These are phyloP conservation scores for Mycena galericulata DNA, from an alignment of 768 basidiomycete genomes.

Conservation along the genomic window DNA sequence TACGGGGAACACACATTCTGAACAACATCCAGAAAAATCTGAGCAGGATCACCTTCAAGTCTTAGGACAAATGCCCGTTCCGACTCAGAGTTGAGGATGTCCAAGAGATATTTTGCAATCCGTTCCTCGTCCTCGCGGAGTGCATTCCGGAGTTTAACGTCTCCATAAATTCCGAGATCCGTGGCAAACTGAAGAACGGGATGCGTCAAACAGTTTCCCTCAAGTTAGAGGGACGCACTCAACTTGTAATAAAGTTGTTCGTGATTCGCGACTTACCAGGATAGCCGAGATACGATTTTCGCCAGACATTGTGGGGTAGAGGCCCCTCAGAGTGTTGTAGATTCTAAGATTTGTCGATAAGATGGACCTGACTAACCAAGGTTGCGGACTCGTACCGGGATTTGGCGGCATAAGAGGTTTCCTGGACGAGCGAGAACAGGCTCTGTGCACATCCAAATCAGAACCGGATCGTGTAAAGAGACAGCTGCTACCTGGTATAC, in stretches of 20 bases:
- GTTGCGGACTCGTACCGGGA: too few species aligned
- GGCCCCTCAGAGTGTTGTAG: too few species aligned
- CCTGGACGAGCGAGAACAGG: too few species aligned
- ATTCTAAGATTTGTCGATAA: too few species aligned
- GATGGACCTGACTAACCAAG: too few species aligned
- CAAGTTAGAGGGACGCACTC: neutral
- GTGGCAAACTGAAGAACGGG: neutral
- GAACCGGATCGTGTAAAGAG: too few species aligned
- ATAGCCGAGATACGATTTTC: neutral
- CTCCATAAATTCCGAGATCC: neutral
- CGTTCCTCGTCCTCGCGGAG: slow-evolving; percentile 21
- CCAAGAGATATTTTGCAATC: neutral
- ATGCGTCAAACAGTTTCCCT: too few species aligned
- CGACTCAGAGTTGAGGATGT: neutral
- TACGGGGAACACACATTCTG: neutral
- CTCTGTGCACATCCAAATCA: too few species aligned
- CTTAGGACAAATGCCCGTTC: neutral
- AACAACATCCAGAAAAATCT: slow-evolving; percentile 5
- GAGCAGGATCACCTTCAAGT: neutral
- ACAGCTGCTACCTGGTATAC: too few species aligned
- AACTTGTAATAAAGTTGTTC: neutral
- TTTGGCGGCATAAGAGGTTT: too few species aligned
- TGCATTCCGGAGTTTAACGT: neutral
- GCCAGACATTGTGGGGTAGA: too few species aligned
- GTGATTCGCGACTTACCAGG: neutral